A percentile compares a stretch with the other conserved stretches of the same genome.
These are phyloP conservation scores for Globisporangium nodosum DNA, from an alignment of 352 stramenopile genomes.

Conservation along the genomic window DNA sequence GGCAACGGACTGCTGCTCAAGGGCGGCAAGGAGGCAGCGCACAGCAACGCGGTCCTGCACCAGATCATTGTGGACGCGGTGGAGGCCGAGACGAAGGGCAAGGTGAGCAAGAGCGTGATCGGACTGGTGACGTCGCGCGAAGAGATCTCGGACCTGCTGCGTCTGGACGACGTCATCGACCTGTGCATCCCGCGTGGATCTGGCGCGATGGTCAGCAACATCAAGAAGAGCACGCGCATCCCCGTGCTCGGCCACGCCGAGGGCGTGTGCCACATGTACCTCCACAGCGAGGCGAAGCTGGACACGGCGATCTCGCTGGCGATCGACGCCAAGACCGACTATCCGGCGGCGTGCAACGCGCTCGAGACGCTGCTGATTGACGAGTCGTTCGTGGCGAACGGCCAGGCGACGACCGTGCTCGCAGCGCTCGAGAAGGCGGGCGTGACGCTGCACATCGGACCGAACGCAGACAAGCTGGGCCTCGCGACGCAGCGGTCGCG, in stretches of 20 bases:
- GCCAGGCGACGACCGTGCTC: conserved; percentile 73
- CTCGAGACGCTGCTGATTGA: conserved; percentile 96
- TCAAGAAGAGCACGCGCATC: conserved; percentile 97
- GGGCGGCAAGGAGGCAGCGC: conserved; percentile 93
- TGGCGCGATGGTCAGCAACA: conserved; percentile 93
- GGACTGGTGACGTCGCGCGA: conserved; percentile 93
- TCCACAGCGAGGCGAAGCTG: conserved; percentile 88
- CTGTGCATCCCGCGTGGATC: conserved; percentile 97
- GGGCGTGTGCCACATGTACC: conserved; percentile 98
- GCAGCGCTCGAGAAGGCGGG: conserved; percentile 79
- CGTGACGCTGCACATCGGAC: conserved; percentile 93
- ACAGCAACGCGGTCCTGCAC: conserved; percentile 91
- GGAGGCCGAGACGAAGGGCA: conserved; percentile 77
- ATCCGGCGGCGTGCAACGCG: conserved; percentile 97
- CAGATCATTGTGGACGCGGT: conserved; percentile 93
- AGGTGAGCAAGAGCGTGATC: conserved; percentile 92
- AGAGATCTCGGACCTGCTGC: conserved; percentile 91
- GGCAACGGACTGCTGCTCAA: conserved; percentile 97
- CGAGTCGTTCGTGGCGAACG: conserved; percentile 71
- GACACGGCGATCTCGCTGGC: conserved; percentile 85
- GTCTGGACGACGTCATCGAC: conserved; percentile 96
- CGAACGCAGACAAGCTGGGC: conserved; percentile 73
- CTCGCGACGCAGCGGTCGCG: conserved; percentile 63
- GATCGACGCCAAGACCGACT: conserved; percentile 98
- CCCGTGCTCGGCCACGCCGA: conserved; percentile 97